Base-by-base conservation (phyloP, 768 basidiomycete species). In the Artomyces pyxidatus region DNA sequence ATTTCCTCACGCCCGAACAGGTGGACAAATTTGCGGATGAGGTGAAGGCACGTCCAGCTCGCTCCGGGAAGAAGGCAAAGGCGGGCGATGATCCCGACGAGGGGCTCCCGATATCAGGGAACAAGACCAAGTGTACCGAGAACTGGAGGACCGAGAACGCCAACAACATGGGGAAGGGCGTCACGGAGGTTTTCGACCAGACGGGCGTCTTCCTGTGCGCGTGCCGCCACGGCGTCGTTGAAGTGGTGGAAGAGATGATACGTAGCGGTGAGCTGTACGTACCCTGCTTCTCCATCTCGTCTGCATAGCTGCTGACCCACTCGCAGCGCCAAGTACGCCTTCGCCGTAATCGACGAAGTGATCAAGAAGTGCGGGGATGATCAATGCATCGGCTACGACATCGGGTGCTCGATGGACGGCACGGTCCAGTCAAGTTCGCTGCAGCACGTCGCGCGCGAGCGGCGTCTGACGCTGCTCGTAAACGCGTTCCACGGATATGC, bases 261-360 rank as follows among this genome's bases (percentile, higher is more conserved):
- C 45, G 27, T 6, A 26, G 35, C 22, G 45, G 45, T 5, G 45
- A 47, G 16, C 45, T 37, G 45, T 47, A 27, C 10, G 45, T 47
- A 1, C 4, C 35, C 3, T 17, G 30, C 7, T 11, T 3, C 9
- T 37, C 26, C 4, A 2, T 37, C 2, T 26, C 10, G 9, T 37
- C 11, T 37, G 27, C 32, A 9, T 9, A 35, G 32, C 10, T 40
- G 12, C 21, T 16, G 16, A 25, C 3, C 10, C 12, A n/a, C 25
- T 10, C 5, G 10, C 27, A 37, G 37, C 14, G 45, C 45, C 9
- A 47, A 47, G 29, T 38, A 47, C n/a, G 28, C 35, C 2, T 25
- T 47, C 9, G 45, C 45, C 22, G 17, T 27, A 17, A 16, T 37
- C 1, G 12, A 25, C 19, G 8, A 21, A 3, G 25, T 37, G 3